Evolutionary conservation across 2,329 filamentous ascomycete genomes (phyloP).

Genomic region (Verticillium nubilum): DNA sequence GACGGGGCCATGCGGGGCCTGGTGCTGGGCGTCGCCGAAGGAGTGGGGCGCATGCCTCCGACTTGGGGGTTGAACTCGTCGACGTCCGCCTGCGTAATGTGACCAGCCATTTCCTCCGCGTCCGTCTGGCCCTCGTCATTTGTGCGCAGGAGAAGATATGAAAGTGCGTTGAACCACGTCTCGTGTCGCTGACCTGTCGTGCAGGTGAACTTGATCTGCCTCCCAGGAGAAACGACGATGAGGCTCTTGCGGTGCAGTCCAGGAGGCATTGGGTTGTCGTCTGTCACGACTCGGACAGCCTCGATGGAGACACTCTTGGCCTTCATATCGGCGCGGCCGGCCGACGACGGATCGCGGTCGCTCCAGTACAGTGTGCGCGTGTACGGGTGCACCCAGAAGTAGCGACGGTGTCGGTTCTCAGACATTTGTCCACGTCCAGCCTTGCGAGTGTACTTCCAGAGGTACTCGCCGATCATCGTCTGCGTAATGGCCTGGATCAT

Average conservation of each 20-base stretch:
- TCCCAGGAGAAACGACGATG: slow-evolving; percentile 81
- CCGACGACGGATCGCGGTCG: slow-evolving; percentile 75
- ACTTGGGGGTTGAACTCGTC: slow-evolving; percentile 77
- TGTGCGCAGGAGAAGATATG: slow-evolving; percentile 81
- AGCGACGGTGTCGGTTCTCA: slow-evolving; percentile 82
- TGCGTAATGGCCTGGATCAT: slow-evolving; percentile 99
- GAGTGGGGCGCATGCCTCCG: slow-evolving; percentile 21
- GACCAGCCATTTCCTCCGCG: slow-evolving; percentile 51
- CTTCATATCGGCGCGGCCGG: slow-evolving; percentile 68
- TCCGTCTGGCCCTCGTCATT: slow-evolving; percentile 57
- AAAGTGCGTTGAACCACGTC: slow-evolving; percentile 97
- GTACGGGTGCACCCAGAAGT: slow-evolving; percentile 99
- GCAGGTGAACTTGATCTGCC: slow-evolving; percentile 89
- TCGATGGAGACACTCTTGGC: slow-evolving; percentile 93
- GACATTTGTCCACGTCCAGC: slow-evolving; percentile 85
- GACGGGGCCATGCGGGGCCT: slow-evolving; percentile 56
- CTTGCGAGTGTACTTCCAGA: slow-evolving; percentile 99
- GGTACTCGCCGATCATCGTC: slow-evolving; percentile 98
- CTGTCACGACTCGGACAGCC: slow-evolving; percentile 82
- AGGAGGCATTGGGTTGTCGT: slow-evolving; percentile 93
- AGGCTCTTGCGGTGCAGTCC: slow-evolving; percentile 93
- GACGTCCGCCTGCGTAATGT: slow-evolving; percentile 57
- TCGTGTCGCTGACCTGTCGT: slow-evolving; percentile 91
- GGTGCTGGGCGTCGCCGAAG: slow-evolving; percentile 32
- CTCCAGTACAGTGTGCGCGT: slow-evolving; percentile 97